Conservation (phyloP, 768 basidiomycete genomes). For the Mycena polygramma region DNA sequence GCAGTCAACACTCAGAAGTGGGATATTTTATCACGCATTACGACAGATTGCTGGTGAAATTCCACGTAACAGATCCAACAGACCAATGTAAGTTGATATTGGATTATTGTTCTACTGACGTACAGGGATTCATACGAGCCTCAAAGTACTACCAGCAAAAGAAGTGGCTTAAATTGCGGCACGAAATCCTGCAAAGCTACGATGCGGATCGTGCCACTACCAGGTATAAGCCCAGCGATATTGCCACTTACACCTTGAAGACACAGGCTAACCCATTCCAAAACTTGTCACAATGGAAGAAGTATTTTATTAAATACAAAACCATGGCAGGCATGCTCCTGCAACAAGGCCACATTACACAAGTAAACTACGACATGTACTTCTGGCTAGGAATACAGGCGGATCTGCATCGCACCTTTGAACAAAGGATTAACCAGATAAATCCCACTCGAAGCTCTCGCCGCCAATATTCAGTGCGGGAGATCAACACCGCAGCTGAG, state of each 20-base stretch:
- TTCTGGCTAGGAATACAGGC: constrained; percentile 9
- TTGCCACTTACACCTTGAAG: background rate
- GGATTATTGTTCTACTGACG: constrained; percentile 13
- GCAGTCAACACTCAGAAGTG: background rate
- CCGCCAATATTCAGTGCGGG: background rate
- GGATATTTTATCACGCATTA: constrained; percentile 4
- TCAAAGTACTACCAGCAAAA: background rate
- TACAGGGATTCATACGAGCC: background rate
- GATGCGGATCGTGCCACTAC: constrained; percentile 6
- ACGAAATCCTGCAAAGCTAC: constrained; percentile 5
- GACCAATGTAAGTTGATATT: constrained; percentile 6
- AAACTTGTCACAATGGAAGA: constrained; percentile 5
- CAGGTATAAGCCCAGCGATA: constrained; percentile 1
- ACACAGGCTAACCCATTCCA: background rate
- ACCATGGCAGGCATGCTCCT: constrained; percentile 1
- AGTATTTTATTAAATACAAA: constrained; percentile 3
- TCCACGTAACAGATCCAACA: background rate
- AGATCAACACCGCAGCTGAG: background rate
- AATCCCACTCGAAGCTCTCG: background rate
- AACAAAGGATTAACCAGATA: background rate
- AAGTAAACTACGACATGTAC: background rate
- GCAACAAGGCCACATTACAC: background rate
- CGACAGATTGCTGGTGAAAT: constrained; percentile 3
- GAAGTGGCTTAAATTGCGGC: background rate
- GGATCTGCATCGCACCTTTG: background rate